A percentile compares a stretch with the other conserved stretches of the same genome.
These are phyloP conservation scores for Globomyces sp. DNA, from an alignment of 371 early-diverging fungal species.

Conservation along the genomic window DNA sequence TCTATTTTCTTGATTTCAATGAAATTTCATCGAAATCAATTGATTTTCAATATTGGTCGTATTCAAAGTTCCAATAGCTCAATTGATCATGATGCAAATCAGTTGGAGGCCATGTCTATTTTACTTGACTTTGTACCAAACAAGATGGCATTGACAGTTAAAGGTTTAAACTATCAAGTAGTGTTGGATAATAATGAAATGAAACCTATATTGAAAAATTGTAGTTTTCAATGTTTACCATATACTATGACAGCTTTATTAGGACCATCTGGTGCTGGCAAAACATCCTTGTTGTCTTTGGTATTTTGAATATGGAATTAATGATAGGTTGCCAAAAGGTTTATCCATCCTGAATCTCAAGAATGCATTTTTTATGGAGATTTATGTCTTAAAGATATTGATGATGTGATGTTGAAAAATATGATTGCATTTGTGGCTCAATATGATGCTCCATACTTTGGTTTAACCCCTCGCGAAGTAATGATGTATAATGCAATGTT, in stretches of 20 bases:
- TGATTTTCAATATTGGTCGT: neutral
- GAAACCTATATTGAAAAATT: conserved; percentile 21
- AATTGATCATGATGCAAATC: neutral
- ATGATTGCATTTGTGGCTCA: conserved; percentile 31
- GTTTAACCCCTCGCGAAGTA: conserved; percentile 28
- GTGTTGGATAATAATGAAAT: neutral
- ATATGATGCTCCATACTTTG: conserved; percentile 29
- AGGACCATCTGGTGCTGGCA: conserved; percentile 40
- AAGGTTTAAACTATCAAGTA: conserved; percentile 10
- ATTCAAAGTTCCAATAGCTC: neutral
- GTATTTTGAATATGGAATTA: neutral
- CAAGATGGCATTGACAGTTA: conserved; percentile 18
- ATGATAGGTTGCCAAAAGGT: neutral
- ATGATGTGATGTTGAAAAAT: conserved; percentile 11
- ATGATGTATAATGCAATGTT: conserved; percentile 26
- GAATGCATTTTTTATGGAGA: conserved; percentile 18
- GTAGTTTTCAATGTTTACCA: conserved; percentile 22
- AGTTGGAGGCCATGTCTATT: neutral
- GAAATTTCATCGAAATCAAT: neutral
- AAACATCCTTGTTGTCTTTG: conserved; percentile 36
- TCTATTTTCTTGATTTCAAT: neutral
- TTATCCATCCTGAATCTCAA: neutral
- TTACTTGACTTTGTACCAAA: conserved; percentile 2
- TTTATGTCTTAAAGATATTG: conserved; percentile 13
- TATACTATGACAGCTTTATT: conserved; percentile 37